A percentile compares a stretch with the other conserved stretches of the same genome.
Evolutionary conservation across 2,329 filamentous ascomycete species (phyloP).

Genomic region (Fusarium nematophilum): DNA sequence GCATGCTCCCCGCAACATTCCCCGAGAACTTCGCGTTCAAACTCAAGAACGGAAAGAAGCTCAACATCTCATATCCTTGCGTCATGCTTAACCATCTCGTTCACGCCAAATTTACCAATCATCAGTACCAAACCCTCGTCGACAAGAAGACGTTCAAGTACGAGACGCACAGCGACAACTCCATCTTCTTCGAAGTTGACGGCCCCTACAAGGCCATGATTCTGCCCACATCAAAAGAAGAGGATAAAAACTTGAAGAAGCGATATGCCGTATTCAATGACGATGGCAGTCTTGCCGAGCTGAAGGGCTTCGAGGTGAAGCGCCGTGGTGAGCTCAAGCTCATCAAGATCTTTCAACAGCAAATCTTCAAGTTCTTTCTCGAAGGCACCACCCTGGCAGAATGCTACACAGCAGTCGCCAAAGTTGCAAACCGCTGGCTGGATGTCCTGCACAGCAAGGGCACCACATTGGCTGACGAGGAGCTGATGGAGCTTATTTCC

Average conservation of each 20-base stretch:
- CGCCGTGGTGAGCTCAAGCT: slow-evolving; percentile 97
- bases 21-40: slow-evolving; percentile 97
- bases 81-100: slow-evolving; percentile 99
- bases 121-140: slow-evolving; percentile 92
- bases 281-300: slow-evolving; percentile 91
- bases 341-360: slow-evolving; percentile 99
- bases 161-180: slow-evolving; percentile 97
- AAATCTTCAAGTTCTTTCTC: slow-evolving; percentile 99
- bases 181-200: slow-evolving; percentile 99
- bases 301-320: slow-evolving; percentile 98
- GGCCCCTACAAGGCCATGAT: slow-evolving; percentile 98
- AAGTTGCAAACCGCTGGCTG: slow-evolving; percentile 95
- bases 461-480: slow-evolving; percentile 90
- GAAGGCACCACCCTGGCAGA: slow-evolving; percentile 89
- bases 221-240: slow-evolving; percentile 95
- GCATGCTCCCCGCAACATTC: slow-evolving; percentile 95
- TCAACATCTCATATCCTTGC: slow-evolving; percentile 96
- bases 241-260: slow-evolving; percentile 99
- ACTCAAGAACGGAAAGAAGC: slow-evolving; percentile 93
- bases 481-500: slow-evolving; percentile 99
- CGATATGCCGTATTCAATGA: slow-evolving; percentile 99
- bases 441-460: slow-evolving; percentile 94
- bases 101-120: slow-evolving; percentile 93
- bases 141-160: slow-evolving; percentile 87
- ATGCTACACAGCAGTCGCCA: slow-evolving; percentile 91